Conservation (phyloP, 2,329 filamentous ascomycete species). For the Penicillium polonicum region DNA sequence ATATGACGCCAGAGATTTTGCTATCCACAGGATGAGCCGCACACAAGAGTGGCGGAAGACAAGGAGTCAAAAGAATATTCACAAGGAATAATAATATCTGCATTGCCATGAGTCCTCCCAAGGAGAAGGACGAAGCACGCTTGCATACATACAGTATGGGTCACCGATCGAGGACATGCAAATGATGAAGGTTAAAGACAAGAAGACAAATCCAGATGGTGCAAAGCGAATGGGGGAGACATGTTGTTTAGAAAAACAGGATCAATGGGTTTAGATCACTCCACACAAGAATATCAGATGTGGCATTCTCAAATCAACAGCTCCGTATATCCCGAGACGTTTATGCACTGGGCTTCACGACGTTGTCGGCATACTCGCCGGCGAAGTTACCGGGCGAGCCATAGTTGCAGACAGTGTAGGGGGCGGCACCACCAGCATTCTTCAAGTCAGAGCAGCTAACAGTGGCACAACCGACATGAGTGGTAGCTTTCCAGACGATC, state of each 20-base stretch:
- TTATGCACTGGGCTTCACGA: conserved; percentile 44
- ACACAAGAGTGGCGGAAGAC: conserved; percentile 13
- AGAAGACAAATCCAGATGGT: neutral
- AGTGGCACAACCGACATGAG: conserved; percentile 62
- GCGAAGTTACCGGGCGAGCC: conserved; percentile 64
- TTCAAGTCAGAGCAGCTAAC: conserved; percentile 46
- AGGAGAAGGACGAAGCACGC: conserved; percentile 1
- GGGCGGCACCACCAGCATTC: conserved; percentile 49
- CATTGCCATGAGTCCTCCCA: conserved; percentile 14
- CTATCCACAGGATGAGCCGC: conserved; percentile 24
- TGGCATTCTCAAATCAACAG: neutral
- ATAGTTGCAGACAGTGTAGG: conserved; percentile 90
- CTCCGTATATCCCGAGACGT: neutral
- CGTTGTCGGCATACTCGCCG: conserved; percentile 55
- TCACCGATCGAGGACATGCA: conserved; percentile 4
- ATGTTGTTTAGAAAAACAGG: neutral
- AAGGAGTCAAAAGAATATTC: conserved; percentile 23
- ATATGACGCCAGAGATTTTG: conserved; percentile 14
- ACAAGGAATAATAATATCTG: conserved; percentile 24
- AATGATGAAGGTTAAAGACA: conserved; percentile 5
- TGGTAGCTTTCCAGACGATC: conserved; percentile 67
- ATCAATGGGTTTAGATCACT: neutral
- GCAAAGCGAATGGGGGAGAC: neutral
- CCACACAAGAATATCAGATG: neutral
- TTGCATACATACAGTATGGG: conserved; percentile 13